Evolutionary conservation across 495 filamentous ascomycete species (phyloP).

Genomic region (Neurospora sp.): DNA sequence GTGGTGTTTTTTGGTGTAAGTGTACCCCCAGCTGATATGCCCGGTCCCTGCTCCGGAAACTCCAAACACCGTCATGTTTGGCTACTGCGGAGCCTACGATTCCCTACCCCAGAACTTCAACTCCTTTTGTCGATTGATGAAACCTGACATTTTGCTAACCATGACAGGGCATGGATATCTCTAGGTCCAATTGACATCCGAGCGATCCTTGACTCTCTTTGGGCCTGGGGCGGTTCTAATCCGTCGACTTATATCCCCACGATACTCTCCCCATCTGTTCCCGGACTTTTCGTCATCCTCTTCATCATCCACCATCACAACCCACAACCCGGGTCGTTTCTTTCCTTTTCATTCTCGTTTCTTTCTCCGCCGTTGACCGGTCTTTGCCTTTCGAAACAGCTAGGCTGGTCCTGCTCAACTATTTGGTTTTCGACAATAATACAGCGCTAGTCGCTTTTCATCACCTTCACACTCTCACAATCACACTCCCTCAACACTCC

Average conservation of each 20-base stretch:
- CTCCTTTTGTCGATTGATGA: not conserved
- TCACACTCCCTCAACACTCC: constrained; percentile 3
- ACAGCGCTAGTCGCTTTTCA: constrained; percentile 43
- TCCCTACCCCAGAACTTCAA: not conserved
- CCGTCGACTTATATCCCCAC: not conserved
- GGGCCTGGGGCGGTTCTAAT: not conserved
- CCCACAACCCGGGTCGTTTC: constrained; percentile 12
- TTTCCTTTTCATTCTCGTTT: constrained; percentile 17
- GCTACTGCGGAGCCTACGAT: not conserved
- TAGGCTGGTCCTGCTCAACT: constrained; percentile 36
- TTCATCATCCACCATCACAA: constrained; percentile 20
- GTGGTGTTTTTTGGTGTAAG: not conserved
- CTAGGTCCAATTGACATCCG: not conserved
- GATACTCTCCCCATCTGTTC: not conserved
- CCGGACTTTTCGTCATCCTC: constrained; percentile 9
- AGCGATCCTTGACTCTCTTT: not conserved
- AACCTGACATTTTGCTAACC: not conserved
- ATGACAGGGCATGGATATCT: not conserved
- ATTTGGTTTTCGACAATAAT: not conserved
- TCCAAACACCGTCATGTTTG: not conserved
- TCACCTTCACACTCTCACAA: constrained; percentile 25
- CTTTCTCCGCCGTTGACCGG: constrained; percentile 16
- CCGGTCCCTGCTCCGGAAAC: not conserved
- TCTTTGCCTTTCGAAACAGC: constrained; percentile 14
- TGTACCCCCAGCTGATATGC: not conserved